These are phyloP conservation scores for Aspergillus asperescens DNA, from an alignment of 495 filamentous ascomycete genomes.

Conservation along the genomic window DNA sequence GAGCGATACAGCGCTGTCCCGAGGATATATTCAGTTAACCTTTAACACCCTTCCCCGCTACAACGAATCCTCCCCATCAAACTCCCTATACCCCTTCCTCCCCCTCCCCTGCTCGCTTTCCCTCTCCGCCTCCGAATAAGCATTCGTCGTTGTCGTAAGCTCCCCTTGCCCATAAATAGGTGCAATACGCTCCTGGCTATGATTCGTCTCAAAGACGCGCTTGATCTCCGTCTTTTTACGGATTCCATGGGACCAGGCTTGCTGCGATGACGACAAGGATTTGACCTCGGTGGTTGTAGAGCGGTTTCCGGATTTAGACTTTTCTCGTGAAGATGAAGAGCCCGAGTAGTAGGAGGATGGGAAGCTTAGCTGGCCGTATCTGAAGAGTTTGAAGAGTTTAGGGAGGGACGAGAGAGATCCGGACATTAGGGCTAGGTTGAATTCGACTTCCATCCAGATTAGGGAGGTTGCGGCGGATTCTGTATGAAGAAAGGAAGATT, in stretches of 20 bases:
- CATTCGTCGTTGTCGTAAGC: neutral
- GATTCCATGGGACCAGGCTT: slow-evolving; percentile 3
- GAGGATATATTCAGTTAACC: too few species aligned
- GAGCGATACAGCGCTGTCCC: too few species aligned
- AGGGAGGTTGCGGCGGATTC: slow-evolving; percentile 15
- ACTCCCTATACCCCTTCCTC: neutral
- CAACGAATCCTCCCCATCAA: neutral
- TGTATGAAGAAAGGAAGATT: neutral
- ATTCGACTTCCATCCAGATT: slow-evolving; percentile 21
- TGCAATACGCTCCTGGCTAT: slow-evolving; percentile 3
- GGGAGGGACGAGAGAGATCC: slow-evolving; percentile 13
- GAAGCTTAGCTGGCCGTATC: too few species aligned
- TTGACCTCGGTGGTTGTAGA: too few species aligned
- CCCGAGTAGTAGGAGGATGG: too few species aligned
- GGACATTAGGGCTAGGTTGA: slow-evolving; percentile 15
- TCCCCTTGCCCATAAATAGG: neutral
- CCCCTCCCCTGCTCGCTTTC: neutral
- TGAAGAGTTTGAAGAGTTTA: neutral
- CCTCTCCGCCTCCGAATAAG: neutral
- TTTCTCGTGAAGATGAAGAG: neutral
- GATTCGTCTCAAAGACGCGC: neutral
- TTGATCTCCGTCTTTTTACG: slow-evolving; percentile 5
- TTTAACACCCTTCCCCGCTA: too few species aligned
- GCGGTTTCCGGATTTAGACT: too few species aligned
- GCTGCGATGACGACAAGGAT: neutral